These are phyloP conservation scores for Sherardia arvensis DNA, from an alignment of 257 asterid genomes.

Conservation along the genomic window DNA sequence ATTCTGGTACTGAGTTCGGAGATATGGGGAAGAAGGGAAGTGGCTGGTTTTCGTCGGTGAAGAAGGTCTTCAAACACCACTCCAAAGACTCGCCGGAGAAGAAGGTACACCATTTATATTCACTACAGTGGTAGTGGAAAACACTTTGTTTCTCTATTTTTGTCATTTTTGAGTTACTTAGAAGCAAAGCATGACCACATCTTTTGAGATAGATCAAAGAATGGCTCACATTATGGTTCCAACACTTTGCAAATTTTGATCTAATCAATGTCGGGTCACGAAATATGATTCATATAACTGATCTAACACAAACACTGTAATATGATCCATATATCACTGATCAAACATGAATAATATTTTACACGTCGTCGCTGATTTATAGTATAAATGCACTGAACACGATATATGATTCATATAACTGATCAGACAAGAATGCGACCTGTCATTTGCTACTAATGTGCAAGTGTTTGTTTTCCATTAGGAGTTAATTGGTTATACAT, in stretches of 20 bases:
- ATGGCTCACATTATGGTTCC: not conserved
- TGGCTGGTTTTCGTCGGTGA: conserved; percentile 76
- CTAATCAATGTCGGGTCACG: not conserved
- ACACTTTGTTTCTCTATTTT: not conserved
- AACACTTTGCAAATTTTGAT: not conserved
- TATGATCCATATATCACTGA: not conserved
- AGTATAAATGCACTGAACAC: too few species aligned
- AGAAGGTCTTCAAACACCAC: conserved; percentile 73
- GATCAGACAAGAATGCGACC: not conserved
- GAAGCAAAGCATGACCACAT: not conserved
- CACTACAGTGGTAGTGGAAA: not conserved
- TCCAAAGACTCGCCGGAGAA: conserved; percentile 46
- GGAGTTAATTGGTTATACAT: not conserved
- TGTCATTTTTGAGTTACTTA: not conserved
- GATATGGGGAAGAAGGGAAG: conserved; percentile 81
- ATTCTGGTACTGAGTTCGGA: conserved; percentile 13
- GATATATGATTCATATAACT: not conserved
- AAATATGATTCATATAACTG: not conserved
- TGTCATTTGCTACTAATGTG: not conserved
- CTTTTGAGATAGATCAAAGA: not conserved
- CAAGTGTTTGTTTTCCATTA: not conserved
- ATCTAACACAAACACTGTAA: too few species aligned
- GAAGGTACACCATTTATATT: conserved; percentile 40
- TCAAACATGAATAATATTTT: too few species aligned
- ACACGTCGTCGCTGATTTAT: too few species aligned